Percentiles rank a stretch among this genome's conserved stretches.
Evolutionary conservation across 306 rosid species (phyloP).

Genomic region (Canavalia gladiata): DNA sequence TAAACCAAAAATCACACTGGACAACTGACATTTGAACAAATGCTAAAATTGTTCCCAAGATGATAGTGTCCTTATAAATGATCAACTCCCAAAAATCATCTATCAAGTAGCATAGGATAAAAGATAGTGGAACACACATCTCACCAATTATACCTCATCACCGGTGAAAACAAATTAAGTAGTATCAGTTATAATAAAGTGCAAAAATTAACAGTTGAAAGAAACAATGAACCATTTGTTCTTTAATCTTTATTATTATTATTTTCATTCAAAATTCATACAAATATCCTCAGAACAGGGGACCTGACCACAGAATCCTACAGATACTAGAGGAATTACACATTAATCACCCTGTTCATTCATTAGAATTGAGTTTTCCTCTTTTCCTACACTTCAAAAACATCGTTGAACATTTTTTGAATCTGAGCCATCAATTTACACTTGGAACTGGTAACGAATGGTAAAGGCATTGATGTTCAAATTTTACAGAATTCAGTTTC

Average conservation of each 20-base stretch:
- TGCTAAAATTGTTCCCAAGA: background rate
- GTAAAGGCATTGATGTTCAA: background rate
- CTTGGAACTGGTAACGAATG: slow-evolving; percentile 20
- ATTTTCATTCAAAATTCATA: background rate
- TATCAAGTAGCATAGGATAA: background rate
- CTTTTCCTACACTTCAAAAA: slow-evolving; percentile 1
- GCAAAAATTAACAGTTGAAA: background rate
- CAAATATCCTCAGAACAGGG: background rate
- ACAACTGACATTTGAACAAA: background rate
- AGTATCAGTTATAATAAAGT: background rate
- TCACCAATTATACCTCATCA: slow-evolving; percentile 13
- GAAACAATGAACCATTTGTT: background rate
- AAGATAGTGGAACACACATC: background rate
- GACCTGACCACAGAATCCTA: background rate
- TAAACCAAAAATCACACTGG: slow-evolving; percentile 10
- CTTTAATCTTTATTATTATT: background rate
- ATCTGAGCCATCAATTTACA: slow-evolving; percentile 4
- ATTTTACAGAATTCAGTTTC: slow-evolving; percentile 3
- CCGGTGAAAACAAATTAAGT: slow-evolving; percentile 2
- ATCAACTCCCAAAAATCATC: background rate
- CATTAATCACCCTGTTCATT: slow-evolving; percentile 23
- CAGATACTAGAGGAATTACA: slow-evolving; percentile 8
- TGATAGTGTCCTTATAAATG: background rate
- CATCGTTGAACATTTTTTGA: background rate
- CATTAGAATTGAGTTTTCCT: background rate